A percentile compares a stretch with the other conserved stretches of the same genome.
Conservation (phyloP, 257 asterid genomes). For the Solanum sitiens region DNA sequence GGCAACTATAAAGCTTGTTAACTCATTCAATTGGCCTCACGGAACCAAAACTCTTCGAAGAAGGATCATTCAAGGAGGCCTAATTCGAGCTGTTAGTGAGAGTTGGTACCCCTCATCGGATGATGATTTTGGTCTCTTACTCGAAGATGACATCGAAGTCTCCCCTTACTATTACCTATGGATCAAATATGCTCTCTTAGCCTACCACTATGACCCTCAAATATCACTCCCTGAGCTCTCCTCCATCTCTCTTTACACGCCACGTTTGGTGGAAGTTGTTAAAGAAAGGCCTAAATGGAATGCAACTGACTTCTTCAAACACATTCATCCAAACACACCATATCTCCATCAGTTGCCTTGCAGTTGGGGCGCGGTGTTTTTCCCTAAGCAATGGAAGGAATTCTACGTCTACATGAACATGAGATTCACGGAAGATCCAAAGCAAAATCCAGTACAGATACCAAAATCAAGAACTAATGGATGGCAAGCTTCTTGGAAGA, state of each 20-base stretch:
- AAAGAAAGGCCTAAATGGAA: constrained; percentile 97
- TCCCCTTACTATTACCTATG: constrained; percentile 87
- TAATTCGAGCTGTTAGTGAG: constrained; percentile 84
- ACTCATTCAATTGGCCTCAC: constrained; percentile 70
- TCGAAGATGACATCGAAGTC: constrained; percentile 91
- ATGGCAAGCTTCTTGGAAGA: constrained; percentile 99
- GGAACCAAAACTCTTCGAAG: constrained; percentile 70
- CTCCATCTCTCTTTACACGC: constrained; percentile 86
- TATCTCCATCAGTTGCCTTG: constrained; percentile 94
- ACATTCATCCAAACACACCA: constrained; percentile 83
- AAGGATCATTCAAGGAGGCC: constrained; percentile 90
- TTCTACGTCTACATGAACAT: constrained; percentile 92
- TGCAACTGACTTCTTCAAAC: constrained; percentile 61
- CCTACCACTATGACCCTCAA: constrained; percentile 88
- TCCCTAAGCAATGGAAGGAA: constrained; percentile 94
- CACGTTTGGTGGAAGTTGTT: constrained; percentile 81
- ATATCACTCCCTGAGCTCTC: constrained; percentile 76
- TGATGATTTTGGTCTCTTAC: constrained; percentile 71
- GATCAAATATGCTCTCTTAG: constrained; percentile 75
- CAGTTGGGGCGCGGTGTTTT: constrained; percentile 93
- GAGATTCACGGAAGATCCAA: constrained; percentile 79
- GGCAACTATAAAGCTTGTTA: constrained; percentile 54
- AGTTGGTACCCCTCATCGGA: constrained; percentile 94
- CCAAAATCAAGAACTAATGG: constrained; percentile 95
- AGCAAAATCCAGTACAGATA: constrained; percentile 83